Evolutionary conservation across 2,329 filamentous ascomycete species (phyloP).

Genomic region (Lasiodiplodia theobromae): DNA sequence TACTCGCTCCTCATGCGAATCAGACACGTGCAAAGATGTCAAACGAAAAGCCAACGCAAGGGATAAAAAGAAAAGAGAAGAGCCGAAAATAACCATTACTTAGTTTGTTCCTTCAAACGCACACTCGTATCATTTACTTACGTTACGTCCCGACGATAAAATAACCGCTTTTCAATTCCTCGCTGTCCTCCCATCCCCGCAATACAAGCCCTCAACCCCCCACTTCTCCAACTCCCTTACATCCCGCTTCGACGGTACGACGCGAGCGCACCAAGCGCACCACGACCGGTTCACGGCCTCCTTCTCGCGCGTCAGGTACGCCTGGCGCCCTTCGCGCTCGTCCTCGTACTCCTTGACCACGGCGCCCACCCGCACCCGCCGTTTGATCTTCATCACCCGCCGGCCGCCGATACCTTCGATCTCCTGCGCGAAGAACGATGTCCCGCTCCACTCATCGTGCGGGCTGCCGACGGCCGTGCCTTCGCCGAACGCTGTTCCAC

Average conservation of each 20-base stretch:
- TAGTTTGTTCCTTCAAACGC: no score
- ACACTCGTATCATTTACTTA: no score
- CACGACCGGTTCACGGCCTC: constrained; percentile 75
- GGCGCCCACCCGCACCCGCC: constrained; percentile 79
- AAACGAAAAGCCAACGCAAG: no score
- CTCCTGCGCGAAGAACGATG: constrained; percentile 85
- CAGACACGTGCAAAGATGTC: no score
- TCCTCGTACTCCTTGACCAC: constrained; percentile 85
- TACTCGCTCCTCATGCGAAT: no score
- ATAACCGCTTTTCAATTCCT: neutral
- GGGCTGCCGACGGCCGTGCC: constrained; percentile 47
- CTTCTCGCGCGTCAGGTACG: constrained; percentile 74
- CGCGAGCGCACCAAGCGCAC: constrained; percentile 90
- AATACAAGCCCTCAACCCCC: constrained; percentile 1
- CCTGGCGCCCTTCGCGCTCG: constrained; percentile 52
- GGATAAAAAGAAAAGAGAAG: no score
- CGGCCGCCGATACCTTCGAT: constrained; percentile 89
- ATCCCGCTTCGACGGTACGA: constrained; percentile 64
- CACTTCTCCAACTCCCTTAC: constrained; percentile 14
- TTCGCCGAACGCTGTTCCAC: neutral
- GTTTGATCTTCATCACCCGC: constrained; percentile 87
- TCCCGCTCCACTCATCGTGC: constrained; percentile 53
- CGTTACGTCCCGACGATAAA: no score
- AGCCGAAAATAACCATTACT: no score
- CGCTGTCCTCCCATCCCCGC: constrained; percentile 20